Evolutionary conservation across 2,329 filamentous ascomycete species (phyloP).

Genomic region (Zarea fungicola): DNA sequence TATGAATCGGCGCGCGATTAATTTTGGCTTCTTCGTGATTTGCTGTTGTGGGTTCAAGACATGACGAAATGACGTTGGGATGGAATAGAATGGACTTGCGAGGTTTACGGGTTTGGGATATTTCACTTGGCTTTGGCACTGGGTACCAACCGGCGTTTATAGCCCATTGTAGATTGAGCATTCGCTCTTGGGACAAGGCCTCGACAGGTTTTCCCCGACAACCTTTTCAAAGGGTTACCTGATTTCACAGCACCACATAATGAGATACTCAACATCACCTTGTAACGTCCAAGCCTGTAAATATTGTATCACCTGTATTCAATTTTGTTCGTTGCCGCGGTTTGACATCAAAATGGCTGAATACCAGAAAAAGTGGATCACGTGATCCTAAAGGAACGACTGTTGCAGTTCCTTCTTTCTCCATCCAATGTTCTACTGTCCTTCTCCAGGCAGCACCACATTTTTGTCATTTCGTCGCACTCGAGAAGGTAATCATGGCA

Average conservation of each 20-base stretch:
- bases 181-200: slow-evolving; percentile 11
- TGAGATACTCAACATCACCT: neutral
- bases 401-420: neutral
- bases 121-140: slow-evolving; percentile 24
- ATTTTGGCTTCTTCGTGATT: slow-evolving; percentile 7
- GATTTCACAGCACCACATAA: slow-evolving; percentile 4
- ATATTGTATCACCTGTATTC: no score
- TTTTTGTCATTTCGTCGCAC: neutral
- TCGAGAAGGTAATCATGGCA: slow-evolving; percentile 40
- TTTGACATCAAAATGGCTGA: no score
- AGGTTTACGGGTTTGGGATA: slow-evolving; percentile 20
- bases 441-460: neutral
- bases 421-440: neutral
- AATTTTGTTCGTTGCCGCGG: no score
- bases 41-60: slow-evolving; percentile 5
- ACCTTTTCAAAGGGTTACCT: neutral
- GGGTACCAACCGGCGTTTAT: slow-evolving; percentile 22
- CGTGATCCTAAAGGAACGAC: slow-evolving; percentile 5
- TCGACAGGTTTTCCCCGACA: neutral
- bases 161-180: slow-evolving; percentile 21
- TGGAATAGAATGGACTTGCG: slow-evolving; percentile 23
- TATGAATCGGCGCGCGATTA: slow-evolving; percentile 9
- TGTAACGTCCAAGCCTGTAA: no score
- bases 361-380: slow-evolving; percentile 3
- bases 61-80: slow-evolving; percentile 11